A percentile compares a stretch with the other conserved stretches of the same genome.
These are phyloP conservation scores for Mucor irregularis DNA, from an alignment of 371 early-diverging fungal genomes.

Conservation along the genomic window DNA sequence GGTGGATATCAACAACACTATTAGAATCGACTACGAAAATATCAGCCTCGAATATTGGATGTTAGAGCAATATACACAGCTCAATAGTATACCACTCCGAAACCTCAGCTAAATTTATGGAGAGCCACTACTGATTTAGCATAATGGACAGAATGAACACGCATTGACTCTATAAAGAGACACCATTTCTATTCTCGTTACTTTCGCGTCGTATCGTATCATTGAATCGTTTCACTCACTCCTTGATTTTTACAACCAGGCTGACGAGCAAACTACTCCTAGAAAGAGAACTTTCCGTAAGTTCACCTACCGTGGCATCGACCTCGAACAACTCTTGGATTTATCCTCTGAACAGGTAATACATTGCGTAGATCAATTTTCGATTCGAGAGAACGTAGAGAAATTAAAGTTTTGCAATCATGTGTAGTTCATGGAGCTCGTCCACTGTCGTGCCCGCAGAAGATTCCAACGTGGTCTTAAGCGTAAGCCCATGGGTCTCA, in stretches of 20 bases:
- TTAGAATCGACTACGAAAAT: neutral
- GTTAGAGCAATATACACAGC: too few relatives aligned
- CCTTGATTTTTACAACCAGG: slow-evolving; percentile 30
- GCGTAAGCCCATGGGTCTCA: slow-evolving; percentile 95
- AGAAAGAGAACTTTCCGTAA: slow-evolving; percentile 96
- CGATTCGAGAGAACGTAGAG: too few relatives aligned
- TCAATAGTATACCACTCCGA: neutral
- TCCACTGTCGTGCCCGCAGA: slow-evolving; percentile 95
- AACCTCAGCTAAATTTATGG: neutral
- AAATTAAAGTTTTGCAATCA: too few relatives aligned
- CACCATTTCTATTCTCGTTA: too few relatives aligned
- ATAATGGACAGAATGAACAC: too few relatives aligned
- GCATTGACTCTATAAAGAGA: too few relatives aligned
- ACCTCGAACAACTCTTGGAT: slow-evolving; percentile 85
- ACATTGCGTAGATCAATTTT: too few relatives aligned
- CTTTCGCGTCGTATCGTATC: too few relatives aligned
- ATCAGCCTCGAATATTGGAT: neutral
- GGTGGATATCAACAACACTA: neutral
- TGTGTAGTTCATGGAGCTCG: slow-evolving; percentile 89
- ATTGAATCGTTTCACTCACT: neutral
- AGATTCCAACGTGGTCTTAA: slow-evolving; percentile 96
- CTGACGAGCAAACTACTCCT: slow-evolving; percentile 54
- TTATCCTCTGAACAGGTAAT: slow-evolving; percentile 81
- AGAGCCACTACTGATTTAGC: too few relatives aligned
- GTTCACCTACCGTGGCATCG: slow-evolving; percentile 97